These are phyloP conservation scores for Cercospora sojina DNA, from an alignment of 2,329 filamentous ascomycete species.

Conservation along the genomic window DNA sequence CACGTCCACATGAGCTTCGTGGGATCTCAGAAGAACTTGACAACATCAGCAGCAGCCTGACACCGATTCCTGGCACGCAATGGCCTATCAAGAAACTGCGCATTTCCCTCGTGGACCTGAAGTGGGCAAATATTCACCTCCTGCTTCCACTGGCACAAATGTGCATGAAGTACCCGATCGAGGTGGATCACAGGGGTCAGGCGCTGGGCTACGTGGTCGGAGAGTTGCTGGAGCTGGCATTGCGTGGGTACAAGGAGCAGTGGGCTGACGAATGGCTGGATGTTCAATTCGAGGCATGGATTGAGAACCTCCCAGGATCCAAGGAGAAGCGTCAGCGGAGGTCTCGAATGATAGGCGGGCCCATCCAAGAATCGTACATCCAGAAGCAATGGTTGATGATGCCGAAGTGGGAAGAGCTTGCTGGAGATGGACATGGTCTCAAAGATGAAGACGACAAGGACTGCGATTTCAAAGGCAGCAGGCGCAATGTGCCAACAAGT, in stretches of 20 bases:
- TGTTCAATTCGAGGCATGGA: neutral
- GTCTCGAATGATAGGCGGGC: neutral
- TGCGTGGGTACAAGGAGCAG: neutral
- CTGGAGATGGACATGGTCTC: neutral
- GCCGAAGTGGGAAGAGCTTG: neutral
- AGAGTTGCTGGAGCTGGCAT: neutral
- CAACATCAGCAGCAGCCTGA: neutral
- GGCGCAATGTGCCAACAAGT: neutral
- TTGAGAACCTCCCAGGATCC: neutral
- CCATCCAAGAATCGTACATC: neutral
- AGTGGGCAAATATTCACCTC: neutral
- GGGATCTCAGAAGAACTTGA: too few relatives aligned
- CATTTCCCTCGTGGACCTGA: neutral
- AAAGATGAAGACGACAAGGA: neutral
- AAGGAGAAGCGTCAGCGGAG: neutral
- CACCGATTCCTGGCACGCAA: neutral
- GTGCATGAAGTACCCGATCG: neutral
- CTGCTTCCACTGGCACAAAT: neutral
- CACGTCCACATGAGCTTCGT: neutral
- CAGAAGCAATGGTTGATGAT: neutral
- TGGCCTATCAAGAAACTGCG: neutral
- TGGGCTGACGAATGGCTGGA: too few relatives aligned
- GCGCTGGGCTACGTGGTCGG: neutral
- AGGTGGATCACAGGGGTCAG: neutral
- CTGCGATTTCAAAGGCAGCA: neutral